Evolutionary conservation across 345 rosid genomes (phyloP).

Genomic region (Eucalyptus virginea): DNA sequence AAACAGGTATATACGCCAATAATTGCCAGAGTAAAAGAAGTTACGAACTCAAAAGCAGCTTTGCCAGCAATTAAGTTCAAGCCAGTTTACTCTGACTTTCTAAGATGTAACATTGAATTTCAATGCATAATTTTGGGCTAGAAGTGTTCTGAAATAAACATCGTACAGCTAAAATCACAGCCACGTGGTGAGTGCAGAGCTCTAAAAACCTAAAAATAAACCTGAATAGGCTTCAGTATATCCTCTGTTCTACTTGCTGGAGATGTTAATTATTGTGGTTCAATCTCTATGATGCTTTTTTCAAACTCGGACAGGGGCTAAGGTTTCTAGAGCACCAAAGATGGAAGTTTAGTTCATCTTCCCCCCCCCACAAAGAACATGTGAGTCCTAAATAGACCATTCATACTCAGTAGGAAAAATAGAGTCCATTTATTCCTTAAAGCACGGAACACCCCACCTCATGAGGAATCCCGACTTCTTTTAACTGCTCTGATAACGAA

Average conservation of each 20-base stretch:
- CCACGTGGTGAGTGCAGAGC: background rate
- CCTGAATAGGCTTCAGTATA: background rate
- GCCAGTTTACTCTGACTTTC: background rate
- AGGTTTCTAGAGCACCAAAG: background rate
- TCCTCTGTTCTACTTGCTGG: background rate
- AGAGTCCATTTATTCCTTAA: background rate
- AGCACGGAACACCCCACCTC: slow-evolving; percentile 42
- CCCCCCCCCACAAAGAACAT: background rate
- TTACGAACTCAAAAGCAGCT: background rate
- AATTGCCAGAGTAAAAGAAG: background rate
- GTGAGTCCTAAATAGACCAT: background rate
- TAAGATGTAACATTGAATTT: background rate
- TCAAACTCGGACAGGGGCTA: background rate
- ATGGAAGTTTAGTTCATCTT: background rate
- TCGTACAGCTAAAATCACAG: background rate
- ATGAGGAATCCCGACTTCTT: slow-evolving; percentile 78
- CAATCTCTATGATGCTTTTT: background rate
- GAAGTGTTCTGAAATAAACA: background rate
- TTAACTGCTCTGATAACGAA: slow-evolving; percentile 67
- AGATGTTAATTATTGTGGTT: background rate
- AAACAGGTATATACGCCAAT: background rate
- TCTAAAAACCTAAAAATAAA: background rate
- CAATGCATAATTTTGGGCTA: background rate
- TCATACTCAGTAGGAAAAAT: background rate
- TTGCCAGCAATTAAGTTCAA: background rate